These are phyloP conservation scores for Trichoderma erinaceum DNA, from an alignment of 495 filamentous ascomycete species.

Conservation along the genomic window DNA sequence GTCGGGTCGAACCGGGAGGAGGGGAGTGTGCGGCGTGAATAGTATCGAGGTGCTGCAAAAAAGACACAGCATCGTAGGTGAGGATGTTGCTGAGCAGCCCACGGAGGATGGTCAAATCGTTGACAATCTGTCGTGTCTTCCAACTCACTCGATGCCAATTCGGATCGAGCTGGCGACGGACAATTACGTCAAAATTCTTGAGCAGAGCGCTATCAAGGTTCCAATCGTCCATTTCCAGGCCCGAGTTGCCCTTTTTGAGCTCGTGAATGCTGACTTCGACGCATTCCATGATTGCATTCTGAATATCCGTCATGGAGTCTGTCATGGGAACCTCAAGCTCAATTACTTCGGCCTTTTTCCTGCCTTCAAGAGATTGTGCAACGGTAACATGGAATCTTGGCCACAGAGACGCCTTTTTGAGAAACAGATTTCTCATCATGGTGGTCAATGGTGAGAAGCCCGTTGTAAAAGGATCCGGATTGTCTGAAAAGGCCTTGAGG, in stretches of 20 bases:
- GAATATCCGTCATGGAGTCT: constrained; percentile 84
- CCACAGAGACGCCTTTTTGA: constrained; percentile 84
- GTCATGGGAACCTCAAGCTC: constrained; percentile 97
- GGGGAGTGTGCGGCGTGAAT: constrained; percentile 87
- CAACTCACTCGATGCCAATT: constrained; percentile 97
- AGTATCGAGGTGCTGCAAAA: constrained; percentile 89
- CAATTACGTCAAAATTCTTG: constrained; percentile 82
- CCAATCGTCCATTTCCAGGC: constrained; percentile 96
- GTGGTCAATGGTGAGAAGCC: constrained; percentile 85
- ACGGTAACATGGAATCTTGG: constrained; percentile 92
- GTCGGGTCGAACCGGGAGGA: constrained; percentile 76
- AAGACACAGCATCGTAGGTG: constrained; percentile 83
- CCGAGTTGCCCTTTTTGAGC: constrained; percentile 79
- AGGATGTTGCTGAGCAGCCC: constrained; percentile 81
- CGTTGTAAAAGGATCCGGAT: constrained; percentile 82
- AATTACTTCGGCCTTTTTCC: constrained; percentile 92
- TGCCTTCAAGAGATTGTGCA: constrained; percentile 79
- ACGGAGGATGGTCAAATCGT: constrained; percentile 77
- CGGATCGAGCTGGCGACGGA: constrained; percentile 85
- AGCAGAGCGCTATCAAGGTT: constrained; percentile 92
- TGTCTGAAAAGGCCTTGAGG: constrained; percentile 93
- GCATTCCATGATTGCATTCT: constrained; percentile 91
- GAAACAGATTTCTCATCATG: constrained; percentile 89
- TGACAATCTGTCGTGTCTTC: constrained; percentile 88
- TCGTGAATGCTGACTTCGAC: constrained; percentile 91